These are phyloP conservation scores for Colletotrichum sp. DNA, from an alignment of 2,329 filamentous ascomycete species.

Conservation along the genomic window DNA sequence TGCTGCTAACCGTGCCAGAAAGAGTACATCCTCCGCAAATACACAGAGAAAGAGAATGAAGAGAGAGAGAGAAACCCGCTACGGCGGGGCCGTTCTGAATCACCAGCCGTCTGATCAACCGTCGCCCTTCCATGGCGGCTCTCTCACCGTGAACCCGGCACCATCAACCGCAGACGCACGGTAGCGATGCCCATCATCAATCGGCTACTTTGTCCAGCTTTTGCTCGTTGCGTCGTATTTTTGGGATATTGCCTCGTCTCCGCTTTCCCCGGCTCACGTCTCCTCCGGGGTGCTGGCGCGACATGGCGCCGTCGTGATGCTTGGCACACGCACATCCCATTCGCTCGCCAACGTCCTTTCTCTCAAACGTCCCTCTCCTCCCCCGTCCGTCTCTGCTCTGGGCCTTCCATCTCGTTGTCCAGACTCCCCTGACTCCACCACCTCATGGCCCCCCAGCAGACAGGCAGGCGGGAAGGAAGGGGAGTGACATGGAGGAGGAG, in stretches of 20 bases:
- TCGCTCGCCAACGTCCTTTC: neutral
- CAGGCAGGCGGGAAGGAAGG: neutral
- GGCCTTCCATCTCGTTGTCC: neutral
- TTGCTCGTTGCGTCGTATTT: neutral
- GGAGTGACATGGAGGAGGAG: neutral
- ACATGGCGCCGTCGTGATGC: slow-evolving; percentile 16
- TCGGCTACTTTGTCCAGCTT: neutral
- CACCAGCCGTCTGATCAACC: slow-evolving; percentile 19
- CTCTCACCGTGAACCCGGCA: neutral
- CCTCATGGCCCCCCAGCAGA: neutral
- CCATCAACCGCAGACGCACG: slow-evolving; percentile 11
- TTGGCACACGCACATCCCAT: slow-evolving; percentile 3
- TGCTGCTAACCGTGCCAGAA: neutral
- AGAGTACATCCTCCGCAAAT: neutral
- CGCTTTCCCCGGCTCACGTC: slow-evolving; percentile 6
- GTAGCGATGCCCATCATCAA: slow-evolving; percentile 9
- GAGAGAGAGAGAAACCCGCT: neutral
- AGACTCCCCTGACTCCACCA: neutral
- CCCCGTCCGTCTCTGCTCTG: neutral
- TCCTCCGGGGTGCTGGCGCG: slow-evolving; percentile 16
- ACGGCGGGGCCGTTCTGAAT: slow-evolving; percentile 16
- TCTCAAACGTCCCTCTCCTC: neutral
- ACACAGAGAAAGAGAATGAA: neutral
- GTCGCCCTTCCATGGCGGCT: neutral
- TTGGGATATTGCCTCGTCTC: neutral